phyloP scores from a whole-genome alignment of 306 rosid genomes.

The Lithocarpus polystachyus region DNA sequence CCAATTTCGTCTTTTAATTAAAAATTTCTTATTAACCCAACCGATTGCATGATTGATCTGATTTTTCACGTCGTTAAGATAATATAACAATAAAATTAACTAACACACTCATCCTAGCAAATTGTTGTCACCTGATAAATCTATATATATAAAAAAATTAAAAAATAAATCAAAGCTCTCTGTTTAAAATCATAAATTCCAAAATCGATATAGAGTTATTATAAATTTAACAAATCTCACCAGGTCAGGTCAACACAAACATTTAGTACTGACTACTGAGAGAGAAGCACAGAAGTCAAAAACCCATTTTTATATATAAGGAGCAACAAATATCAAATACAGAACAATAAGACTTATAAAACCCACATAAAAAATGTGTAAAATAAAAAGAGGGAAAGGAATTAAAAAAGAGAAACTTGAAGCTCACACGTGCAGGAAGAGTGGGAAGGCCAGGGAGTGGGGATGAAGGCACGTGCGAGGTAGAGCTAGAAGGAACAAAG shows the following conservation, averaged over 20 bases:
- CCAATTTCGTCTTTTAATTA: too few relatives aligned
- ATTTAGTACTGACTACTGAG: too few relatives aligned
- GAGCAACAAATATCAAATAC: not conserved
- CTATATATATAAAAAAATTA: too few relatives aligned
- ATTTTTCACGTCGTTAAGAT: too few relatives aligned
- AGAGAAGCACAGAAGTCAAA: too few relatives aligned
- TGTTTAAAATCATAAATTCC: not conserved
- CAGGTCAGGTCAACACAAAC: too few relatives aligned
- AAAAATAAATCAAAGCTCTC: not conserved
- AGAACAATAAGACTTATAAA: not conserved
- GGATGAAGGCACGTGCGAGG: conserved; percentile 45
- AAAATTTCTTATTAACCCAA: too few relatives aligned
- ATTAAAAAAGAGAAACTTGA: not conserved
- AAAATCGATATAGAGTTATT: not conserved
- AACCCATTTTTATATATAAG: too few relatives aligned
- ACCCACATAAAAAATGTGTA: not conserved
- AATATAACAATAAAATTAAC: too few relatives aligned
- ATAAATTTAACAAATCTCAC: too few relatives aligned
- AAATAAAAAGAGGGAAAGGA: not conserved
- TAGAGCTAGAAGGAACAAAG: conserved; percentile 23
- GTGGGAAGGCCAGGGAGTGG: conserved; percentile 16
- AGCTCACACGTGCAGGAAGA: conserved; percentile 67
- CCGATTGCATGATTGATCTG: too few relatives aligned
- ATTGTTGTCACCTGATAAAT: not conserved
- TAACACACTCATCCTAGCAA: too few relatives aligned